Percentiles rank a stretch among this genome's conserved stretches.
phyloP scores from a whole-genome alignment of 2,329 filamentous ascomycete species.

The Corynespora cassiicola region DNA sequence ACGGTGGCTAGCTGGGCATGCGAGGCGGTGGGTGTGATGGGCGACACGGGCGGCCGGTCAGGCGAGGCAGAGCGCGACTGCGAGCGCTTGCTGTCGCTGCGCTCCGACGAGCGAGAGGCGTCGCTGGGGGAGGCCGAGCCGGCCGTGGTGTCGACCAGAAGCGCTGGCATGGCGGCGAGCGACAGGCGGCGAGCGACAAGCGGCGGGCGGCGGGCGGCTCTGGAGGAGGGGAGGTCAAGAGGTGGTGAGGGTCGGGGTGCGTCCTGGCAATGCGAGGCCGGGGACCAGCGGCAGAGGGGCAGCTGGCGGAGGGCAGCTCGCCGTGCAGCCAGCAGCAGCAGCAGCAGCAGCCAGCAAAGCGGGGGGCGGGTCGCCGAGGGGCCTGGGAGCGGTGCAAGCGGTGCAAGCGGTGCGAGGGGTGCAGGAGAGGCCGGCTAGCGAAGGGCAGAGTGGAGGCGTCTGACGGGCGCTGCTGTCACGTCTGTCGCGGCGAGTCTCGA shows the following conservation, averaged over 20 bases:
- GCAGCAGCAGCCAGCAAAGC: too few species aligned
- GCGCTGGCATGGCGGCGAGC: conserved; percentile 45
- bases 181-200: conserved; percentile 22
- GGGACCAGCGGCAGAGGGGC: background rate
- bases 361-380: too few species aligned
- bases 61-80: conserved; percentile 40
- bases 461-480: too few species aligned
- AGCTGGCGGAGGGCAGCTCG: conserved; percentile 5
- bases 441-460: too few species aligned
- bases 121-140: conserved; percentile 30
- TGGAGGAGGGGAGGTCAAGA: conserved; percentile 11
- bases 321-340: too few species aligned
- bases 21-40: conserved; percentile 46
- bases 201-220: conserved; percentile 15
- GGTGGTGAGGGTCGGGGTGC: conserved; percentile 9
- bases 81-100: conserved; percentile 28
- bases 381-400: too few species aligned
- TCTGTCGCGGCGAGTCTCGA: too few species aligned
- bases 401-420: too few species aligned
- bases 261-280: conserved; percentile 8
- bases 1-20: conserved; percentile 42
- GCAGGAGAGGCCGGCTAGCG: too few species aligned
- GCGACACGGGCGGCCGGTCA: conserved; percentile 47
- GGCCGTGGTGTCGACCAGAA: conserved; percentile 38
- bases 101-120: conserved; percentile 27